A percentile compares a stretch with the other conserved stretches of the same genome.
These are phyloP conservation scores for Fusarium staphyleae DNA, from an alignment of 2,329 filamentous ascomycete genomes.

Conservation along the genomic window DNA sequence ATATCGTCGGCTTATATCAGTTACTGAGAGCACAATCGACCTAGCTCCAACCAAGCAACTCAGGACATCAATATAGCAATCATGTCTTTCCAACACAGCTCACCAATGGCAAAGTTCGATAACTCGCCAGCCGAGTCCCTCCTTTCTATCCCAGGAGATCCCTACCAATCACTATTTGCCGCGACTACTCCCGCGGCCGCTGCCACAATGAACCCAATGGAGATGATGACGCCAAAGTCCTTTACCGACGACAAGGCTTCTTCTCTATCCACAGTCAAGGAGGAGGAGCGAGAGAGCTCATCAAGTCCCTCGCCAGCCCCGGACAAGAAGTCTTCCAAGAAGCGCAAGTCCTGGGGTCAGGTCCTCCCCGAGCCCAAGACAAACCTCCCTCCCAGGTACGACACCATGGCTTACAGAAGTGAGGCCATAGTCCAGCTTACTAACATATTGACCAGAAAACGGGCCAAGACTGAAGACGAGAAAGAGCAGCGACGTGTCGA, in stretches of 20 bases:
- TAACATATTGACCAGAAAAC: constrained; percentile 69
- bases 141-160: constrained; percentile 58
- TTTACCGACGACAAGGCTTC: constrained; percentile 42
- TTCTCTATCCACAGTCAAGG: constrained; percentile 18
- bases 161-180: constrained; percentile 58
- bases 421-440: not conserved
- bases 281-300: constrained; percentile 37
- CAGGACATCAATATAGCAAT: constrained; percentile 18
- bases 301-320: constrained; percentile 25
- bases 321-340: constrained; percentile 81
- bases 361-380: constrained; percentile 97
- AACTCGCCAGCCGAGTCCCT: constrained; percentile 62
- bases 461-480: constrained; percentile 97
- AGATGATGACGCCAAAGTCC: constrained; percentile 59
- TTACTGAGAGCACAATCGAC: constrained; percentile 9
- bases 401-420: constrained; percentile 1
- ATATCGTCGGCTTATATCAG: constrained; percentile 6
- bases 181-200: constrained; percentile 43
- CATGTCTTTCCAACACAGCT: constrained; percentile 52
- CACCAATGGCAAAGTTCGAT: constrained; percentile 60
- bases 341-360: constrained; percentile 98
- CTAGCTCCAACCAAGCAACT: not conserved
- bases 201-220: constrained; percentile 53
- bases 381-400: constrained; percentile 86
- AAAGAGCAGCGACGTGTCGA: constrained; percentile 98